These are phyloP conservation scores for Phytophthora colocasiae DNA, from an alignment of 352 stramenopile genomes.

Conservation along the genomic window DNA sequence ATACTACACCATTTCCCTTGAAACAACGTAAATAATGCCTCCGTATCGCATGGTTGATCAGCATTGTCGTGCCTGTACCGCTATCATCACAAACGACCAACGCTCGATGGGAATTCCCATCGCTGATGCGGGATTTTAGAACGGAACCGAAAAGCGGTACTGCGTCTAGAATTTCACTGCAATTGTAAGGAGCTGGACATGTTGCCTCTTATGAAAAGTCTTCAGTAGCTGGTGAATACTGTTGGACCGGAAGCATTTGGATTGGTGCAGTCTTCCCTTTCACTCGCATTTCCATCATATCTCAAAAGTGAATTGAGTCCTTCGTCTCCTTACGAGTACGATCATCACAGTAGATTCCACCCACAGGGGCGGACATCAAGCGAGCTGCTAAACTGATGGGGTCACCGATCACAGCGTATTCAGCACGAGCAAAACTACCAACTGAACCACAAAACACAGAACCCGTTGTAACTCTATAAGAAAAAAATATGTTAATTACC, in stretches of 20 bases:
- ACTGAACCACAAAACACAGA: slow-evolving; percentile 82
- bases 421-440: slow-evolving; percentile 67
- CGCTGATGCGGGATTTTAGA: slow-evolving; percentile 11
- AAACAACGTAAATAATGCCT: slow-evolving; percentile 57
- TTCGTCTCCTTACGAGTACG: slow-evolving; percentile 66
- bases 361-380: slow-evolving; percentile 68
- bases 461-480: slow-evolving; percentile 70
- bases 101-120: slow-evolving; percentile 40
- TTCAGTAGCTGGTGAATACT: slow-evolving; percentile 10
- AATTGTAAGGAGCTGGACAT: slow-evolving; percentile 50
- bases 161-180: slow-evolving; percentile 52
- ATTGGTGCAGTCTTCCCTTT: slow-evolving; percentile 68
- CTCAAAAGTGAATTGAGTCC: slow-evolving; percentile 62
- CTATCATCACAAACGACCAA: slow-evolving; percentile 67
- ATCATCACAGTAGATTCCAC: slow-evolving; percentile 81
- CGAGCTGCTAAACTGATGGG: slow-evolving; percentile 85
- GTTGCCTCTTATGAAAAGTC: slow-evolving; percentile 4
- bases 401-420: slow-evolving; percentile 87
- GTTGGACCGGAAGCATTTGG: slow-evolving; percentile 56
- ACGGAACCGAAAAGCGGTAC: slow-evolving; percentile 58
- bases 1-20: slow-evolving; percentile 60
- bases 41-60: slow-evolving; percentile 63
- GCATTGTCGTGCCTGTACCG: slow-evolving; percentile 73
- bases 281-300: slow-evolving; percentile 54
- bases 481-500: not conserved